phyloP scores from a whole-genome alignment of 176 grass and related monocot genomes.

The Oryza brachyantha region DNA sequence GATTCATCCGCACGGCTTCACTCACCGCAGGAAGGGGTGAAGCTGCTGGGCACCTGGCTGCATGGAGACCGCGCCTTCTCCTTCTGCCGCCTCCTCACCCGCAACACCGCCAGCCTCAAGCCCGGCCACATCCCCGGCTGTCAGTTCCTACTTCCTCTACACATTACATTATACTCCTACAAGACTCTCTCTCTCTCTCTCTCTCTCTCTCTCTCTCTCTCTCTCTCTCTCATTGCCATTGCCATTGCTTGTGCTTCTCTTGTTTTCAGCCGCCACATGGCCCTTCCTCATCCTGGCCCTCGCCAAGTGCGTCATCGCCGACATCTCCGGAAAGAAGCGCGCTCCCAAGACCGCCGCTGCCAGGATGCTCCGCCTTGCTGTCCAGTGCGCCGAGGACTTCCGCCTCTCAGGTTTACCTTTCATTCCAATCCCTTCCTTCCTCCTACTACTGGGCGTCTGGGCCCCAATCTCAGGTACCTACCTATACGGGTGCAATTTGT shows the following conservation, averaged over 20 bases:
- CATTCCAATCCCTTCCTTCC: not conserved
- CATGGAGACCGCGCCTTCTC: slow-evolving; percentile 50
- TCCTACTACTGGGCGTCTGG: not conserved
- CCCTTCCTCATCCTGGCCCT: slow-evolving; percentile 54
- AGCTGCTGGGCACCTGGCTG: slow-evolving; percentile 68
- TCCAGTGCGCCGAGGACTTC: slow-evolving; percentile 60
- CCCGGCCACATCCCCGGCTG: slow-evolving; percentile 42
- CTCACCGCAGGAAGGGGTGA: slow-evolving; percentile 73
- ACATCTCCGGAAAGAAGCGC: slow-evolving; percentile 67
- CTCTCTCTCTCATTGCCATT: not conserved
- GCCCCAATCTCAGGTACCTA: too few relatives aligned
- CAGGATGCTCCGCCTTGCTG: slow-evolving; percentile 56
- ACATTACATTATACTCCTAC: too few relatives aligned
- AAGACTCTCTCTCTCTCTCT: not conserved
- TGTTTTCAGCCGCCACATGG: slow-evolving; percentile 69
- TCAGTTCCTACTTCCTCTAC: slow-evolving; percentile 25
- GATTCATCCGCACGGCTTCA: not conserved
- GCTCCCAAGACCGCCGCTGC: slow-evolving; percentile 48
- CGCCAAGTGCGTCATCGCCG: slow-evolving; percentile 44
- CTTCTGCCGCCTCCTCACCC: slow-evolving; percentile 67
- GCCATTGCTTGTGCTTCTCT: not conserved
- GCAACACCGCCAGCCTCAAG: slow-evolving; percentile 49
- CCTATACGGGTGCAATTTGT: too few relatives aligned
- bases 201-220: not conserved
- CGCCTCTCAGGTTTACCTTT: slow-evolving; percentile 57